Conservation (phyloP, 371 early-diverging fungal genomes). For the Polyrhizophydium stewartii region DNA sequence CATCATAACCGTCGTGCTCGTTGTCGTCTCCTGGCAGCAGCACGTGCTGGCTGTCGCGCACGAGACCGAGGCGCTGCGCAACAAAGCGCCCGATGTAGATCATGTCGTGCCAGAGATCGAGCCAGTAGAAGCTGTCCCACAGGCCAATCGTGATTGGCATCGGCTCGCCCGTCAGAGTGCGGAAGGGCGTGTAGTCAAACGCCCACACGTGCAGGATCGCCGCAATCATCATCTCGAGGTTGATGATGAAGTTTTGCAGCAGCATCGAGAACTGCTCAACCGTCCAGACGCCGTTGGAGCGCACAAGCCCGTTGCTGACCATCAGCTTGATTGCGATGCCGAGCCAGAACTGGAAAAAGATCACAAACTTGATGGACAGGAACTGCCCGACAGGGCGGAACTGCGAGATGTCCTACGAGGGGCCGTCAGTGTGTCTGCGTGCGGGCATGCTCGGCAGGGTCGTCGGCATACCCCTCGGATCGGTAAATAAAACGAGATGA, state of each 20-base stretch:
- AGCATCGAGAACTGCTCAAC: constrained; percentile 51
- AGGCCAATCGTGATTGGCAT: not conserved
- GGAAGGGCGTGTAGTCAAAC: constrained; percentile 32
- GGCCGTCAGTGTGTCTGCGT: not conserved
- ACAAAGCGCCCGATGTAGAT: constrained; percentile 2
- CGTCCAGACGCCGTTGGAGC: constrained; percentile 39
- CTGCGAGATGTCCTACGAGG: constrained; percentile 40
- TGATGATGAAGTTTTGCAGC: constrained; percentile 53
- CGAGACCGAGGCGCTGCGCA: not conserved
- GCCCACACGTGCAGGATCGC: constrained; percentile 55
- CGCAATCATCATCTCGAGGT: constrained; percentile 66
- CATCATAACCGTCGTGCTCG: no score
- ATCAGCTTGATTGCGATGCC: constrained; percentile 74
- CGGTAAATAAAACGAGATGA: constrained; percentile 31
- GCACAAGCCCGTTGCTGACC: constrained; percentile 9
- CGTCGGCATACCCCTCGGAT: constrained; percentile 14
- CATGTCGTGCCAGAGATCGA: constrained; percentile 22
- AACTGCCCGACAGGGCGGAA: constrained; percentile 84
- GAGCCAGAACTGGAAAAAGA: constrained; percentile 93
- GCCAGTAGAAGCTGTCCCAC: constrained; percentile 3
- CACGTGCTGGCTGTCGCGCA: no score
- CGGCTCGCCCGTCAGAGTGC: not conserved
- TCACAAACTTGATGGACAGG: constrained; percentile 85
- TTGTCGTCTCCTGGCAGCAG: no score
- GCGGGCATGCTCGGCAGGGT: no score